These are phyloP conservation scores for Fusarium pininemorale DNA, from an alignment of 2,329 filamentous ascomycete genomes.

Conservation along the genomic window DNA sequence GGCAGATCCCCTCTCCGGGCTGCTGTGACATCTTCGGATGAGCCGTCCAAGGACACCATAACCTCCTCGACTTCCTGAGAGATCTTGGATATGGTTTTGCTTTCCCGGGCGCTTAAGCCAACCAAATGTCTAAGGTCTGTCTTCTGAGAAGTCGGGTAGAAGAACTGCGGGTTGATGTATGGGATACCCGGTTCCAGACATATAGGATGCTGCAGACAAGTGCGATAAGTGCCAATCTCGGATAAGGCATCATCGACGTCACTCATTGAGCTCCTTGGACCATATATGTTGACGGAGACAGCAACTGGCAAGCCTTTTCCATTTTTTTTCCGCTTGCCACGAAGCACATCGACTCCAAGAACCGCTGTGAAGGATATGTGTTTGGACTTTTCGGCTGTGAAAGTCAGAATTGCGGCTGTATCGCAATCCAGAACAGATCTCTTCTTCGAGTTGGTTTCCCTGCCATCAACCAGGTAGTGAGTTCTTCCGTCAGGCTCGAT, in stretches of 20 bases:
- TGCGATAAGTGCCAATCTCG: background rate
- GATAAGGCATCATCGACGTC: background rate
- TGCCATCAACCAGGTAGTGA: rapidly evolving
- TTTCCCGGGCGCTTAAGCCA: background rate
- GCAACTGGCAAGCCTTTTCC: too few species aligned
- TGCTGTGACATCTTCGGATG: too few species aligned
- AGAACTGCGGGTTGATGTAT: background rate
- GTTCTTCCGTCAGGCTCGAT: background rate
- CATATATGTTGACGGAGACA: background rate
- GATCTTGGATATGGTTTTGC: rapidly evolving
- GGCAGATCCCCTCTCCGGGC: too few species aligned
- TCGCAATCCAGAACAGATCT: background rate
- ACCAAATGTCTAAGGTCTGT: background rate
- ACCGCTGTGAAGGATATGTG: background rate
- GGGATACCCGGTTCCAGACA: background rate
- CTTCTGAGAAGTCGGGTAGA: background rate
- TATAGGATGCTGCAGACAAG: background rate
- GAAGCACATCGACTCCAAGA: rapidly evolving
- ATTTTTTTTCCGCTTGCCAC: background rate
- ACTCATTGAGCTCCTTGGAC: background rate
- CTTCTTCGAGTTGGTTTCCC: background rate
- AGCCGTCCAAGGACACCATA: background rate
- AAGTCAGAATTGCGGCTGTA: background rate
- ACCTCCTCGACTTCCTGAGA: background rate
- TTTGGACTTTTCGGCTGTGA: rapidly evolving